Conservation (phyloP, 83 land plant species). For the Thuja plicata region DNA sequence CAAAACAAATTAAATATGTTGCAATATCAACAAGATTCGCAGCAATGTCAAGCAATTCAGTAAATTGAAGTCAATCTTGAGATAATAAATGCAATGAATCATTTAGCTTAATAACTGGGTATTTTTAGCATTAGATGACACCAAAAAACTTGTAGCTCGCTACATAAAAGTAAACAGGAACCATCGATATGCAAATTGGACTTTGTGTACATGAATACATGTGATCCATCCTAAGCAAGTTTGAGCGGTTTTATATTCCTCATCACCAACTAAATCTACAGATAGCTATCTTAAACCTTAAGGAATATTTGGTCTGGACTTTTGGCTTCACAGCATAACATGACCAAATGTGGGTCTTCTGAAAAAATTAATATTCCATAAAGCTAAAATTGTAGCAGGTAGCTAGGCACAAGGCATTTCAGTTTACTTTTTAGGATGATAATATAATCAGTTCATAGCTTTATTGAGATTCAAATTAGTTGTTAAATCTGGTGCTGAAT, state of each 20-base stretch:
- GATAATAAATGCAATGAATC: not conserved
- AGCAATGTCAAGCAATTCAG: not conserved
- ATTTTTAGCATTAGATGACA: not conserved
- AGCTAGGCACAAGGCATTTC: not conserved
- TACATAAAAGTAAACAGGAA: not conserved
- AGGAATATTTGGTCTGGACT: not conserved
- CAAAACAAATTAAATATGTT: not conserved
- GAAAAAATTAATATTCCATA: not conserved
- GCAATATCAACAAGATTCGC: not conserved
- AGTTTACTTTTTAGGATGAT: no score
- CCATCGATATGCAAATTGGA: not conserved
- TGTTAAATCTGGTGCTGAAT: no score
- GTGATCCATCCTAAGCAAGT: not conserved
- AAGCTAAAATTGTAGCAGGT: not conserved
- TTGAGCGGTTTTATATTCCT: not conserved
- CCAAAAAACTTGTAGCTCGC: not conserved
- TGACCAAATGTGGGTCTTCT: not conserved
- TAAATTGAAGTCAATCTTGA: not conserved
- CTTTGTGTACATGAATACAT: not conserved
- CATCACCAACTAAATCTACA: not conserved
- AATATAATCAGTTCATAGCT: no score
- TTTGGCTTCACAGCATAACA: not conserved
- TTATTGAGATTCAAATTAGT: no score
- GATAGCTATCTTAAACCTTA: not conserved
- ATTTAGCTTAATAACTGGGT: not conserved